Percentiles rank a stretch among this genome's conserved stretches.
Conservation (phyloP, 2,329 filamentous ascomycete genomes). For the Lojkania enalia region DNA sequence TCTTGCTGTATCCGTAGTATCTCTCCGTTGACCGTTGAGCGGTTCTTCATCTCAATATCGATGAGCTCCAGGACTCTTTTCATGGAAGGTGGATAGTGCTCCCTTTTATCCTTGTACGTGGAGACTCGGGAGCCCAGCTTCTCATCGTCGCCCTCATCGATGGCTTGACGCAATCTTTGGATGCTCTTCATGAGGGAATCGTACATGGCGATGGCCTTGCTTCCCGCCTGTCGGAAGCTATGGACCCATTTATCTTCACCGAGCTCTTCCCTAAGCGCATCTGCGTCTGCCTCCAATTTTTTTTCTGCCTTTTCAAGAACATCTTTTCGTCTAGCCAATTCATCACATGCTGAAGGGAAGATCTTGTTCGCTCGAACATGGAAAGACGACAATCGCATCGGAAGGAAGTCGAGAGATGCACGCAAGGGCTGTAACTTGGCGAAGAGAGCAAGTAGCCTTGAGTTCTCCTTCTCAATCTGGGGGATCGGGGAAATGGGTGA, state of each 20-base stretch:
- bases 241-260: slow-evolving; percentile 96
- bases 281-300: slow-evolving; percentile 86
- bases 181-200: slow-evolving; percentile 91
- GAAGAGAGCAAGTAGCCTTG: slow-evolving; percentile 84
- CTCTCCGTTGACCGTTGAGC: slow-evolving; percentile 95
- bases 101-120: slow-evolving; percentile 92
- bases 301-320: slow-evolving; percentile 83
- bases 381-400: slow-evolving; percentile 90
- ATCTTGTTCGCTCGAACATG: slow-evolving; percentile 73
- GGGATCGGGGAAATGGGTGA: slow-evolving; percentile 63
- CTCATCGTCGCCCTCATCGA: slow-evolving; percentile 74
- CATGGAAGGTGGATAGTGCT: slow-evolving; percentile 91
- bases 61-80: slow-evolving; percentile 90
- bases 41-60: slow-evolving; percentile 90
- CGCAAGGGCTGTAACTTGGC: slow-evolving; percentile 92
- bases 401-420: slow-evolving; percentile 91
- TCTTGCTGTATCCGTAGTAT: slow-evolving; percentile 85
- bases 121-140: slow-evolving; percentile 70
- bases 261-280: slow-evolving; percentile 84
- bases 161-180: slow-evolving; percentile 75
- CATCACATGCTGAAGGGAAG: slow-evolving; percentile 89
- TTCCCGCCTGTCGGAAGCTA: slow-evolving; percentile 89
- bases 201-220: slow-evolving; percentile 94
- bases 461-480: slow-evolving; percentile 73
- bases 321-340: slow-evolving; percentile 74